Evolutionary conservation across 75 land plant genomes (phyloP), one percentile per base, ranked within the genome.

Genomic region (Ceratopteris richardii): DNA sequence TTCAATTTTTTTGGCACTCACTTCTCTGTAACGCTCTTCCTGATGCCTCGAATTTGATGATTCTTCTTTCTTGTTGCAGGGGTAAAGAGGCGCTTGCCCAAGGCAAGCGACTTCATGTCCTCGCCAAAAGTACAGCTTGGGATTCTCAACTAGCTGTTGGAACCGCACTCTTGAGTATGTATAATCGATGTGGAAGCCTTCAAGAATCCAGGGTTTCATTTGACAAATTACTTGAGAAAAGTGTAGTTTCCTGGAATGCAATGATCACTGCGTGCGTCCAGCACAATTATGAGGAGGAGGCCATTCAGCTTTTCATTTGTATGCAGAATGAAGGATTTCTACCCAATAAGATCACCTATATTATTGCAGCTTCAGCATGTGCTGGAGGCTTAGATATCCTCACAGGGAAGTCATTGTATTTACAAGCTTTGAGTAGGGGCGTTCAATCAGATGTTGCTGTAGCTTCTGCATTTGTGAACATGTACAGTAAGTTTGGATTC

Each of bases 401-500:
- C 3, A 33, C 9, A 9, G 37, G 37, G 7, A 33, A 33, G 9
- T 33, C 37, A 33, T 33, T 33, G 3, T 17, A 46, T 14, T 5
- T 46, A 46, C 22, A 21, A 46, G 18, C 50, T 18, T 46, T 21
- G 14, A 46, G 14, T 3, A 46, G 50, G 14, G 22, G 18, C 50
- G 4, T 46, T 18, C 12, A 46, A 46, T 33, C 37, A 33, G 9
- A 33, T 33, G 37, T 33, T 33, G 3, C 37, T 4, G 7, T 33
- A 33, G 3, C 37, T 4, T 3, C 37, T 18, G 65, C 69, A 1
- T 40, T 62, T 21, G 31, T 67, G 19, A 33, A 39, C 20, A 29
- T 63, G 53, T 62, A 63, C 31, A 54, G 46, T 2, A 69, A 69
- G 54, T 69, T 37, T 63, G 71, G 71, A n/a, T n/a, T 27, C 17